A percentile compares a stretch with the other conserved stretches of the same genome.
Conservation (phyloP, 2,329 filamentous ascomycete genomes). For the Chaetoscypha palmicola region DNA sequence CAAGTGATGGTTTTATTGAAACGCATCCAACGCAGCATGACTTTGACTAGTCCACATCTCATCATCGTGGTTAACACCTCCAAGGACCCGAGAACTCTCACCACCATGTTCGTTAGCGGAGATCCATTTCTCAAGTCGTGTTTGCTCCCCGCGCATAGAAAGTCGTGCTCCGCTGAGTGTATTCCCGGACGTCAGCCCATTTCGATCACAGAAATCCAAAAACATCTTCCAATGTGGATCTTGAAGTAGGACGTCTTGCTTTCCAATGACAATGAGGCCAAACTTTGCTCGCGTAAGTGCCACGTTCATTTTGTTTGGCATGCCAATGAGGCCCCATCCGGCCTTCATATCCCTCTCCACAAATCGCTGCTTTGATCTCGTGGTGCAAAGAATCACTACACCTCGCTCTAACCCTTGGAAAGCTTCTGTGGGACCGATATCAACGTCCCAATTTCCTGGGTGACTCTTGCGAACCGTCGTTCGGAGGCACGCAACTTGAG, state of each 20-base stretch:
- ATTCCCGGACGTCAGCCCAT: conserved; percentile 10
- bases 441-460: conserved; percentile 14
- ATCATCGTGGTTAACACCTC: conserved; percentile 7
- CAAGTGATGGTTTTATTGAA: neutral
- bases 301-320: conserved; percentile 18
- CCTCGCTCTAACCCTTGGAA: conserved; percentile 17
- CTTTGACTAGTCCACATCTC: conserved; percentile 9
- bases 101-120: conserved; percentile 2
- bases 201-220: conserved; percentile 14
- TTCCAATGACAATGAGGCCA: conserved; percentile 19
- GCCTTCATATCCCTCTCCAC: conserved; percentile 12
- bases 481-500: conserved; percentile 16
- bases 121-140: conserved; percentile 8
- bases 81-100: neutral
- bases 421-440: conserved; percentile 17
- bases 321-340: conserved; percentile 14
- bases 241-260: conserved; percentile 5
- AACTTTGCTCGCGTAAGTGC: conserved; percentile 18
- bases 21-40: neutral
- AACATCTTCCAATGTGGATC: conserved; percentile 16
- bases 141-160: neutral
- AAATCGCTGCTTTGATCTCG: conserved; percentile 12
- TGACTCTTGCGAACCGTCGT: conserved; percentile 1
- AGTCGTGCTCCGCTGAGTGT: neutral
- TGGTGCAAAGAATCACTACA: conserved; percentile 18